Evolutionary conservation across 495 filamentous ascomycete genomes (phyloP), one percentile per base, ranked within the genome.

Genomic region (Daldinia bambusicola): DNA sequence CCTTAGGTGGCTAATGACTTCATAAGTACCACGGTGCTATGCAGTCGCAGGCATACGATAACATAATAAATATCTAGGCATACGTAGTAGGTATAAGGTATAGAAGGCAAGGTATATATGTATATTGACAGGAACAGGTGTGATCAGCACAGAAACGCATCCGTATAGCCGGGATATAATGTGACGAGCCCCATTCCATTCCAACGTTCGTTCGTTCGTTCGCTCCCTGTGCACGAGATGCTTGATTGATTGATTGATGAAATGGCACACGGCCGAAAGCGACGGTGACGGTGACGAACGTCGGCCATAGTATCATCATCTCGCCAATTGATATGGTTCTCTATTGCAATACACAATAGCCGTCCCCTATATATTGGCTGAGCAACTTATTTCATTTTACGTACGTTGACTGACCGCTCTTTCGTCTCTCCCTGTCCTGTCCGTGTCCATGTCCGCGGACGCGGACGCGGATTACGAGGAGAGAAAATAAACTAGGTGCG

Each of bases 331-430:
- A 36, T 36, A 36, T 26, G 1, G 26, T 26, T n/a, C n/a, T n/a
- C n/a, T 36, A 36, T 36, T 36, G 34, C 9, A 36, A 36, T 26
- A 26, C 26, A 3, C n/a, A n/a, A n/a, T 36, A 36, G 34, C 13
- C 6, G 14, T 53, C 20, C 30, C 43, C 26, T 26, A 26, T 48
- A 13, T 26, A 18, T 56, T 18, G 53, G 2, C 30, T n/a, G 6
- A 1, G 12, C 16, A 48, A 48, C 20, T 36, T 20, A 48, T 30
- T 53, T 53, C 26, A 4, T 53, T 56, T 32, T n/a, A n/a, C 51
- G 26, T 26, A 26, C 26, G 1, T 26, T 26, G 26, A 26, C 41
- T 71, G 68, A 71, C 68, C 68, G 68, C 68, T 66, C 51, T 71
- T 71, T 66, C 14, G 43, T n/a, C 55, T n/a, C 55, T 55, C 52